These are phyloP conservation scores for Xerocomellus dryophilus DNA, from an alignment of 768 basidiomycete species.

Conservation along the genomic window DNA sequence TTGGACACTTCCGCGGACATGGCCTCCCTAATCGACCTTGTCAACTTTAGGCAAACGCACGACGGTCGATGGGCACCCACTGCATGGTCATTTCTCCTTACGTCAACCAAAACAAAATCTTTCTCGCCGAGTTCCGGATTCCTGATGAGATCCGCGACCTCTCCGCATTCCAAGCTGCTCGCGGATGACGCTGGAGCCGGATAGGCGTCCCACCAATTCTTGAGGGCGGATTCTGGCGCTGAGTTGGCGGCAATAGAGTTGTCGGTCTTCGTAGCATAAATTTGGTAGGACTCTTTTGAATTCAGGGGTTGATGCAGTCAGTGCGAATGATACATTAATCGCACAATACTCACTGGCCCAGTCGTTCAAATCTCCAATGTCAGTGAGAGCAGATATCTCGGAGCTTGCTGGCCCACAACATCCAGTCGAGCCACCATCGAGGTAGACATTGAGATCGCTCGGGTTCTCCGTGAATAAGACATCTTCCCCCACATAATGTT, in stretches of 20 bases:
- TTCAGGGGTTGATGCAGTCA: neutral
- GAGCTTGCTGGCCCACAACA: slow-evolving; percentile 2
- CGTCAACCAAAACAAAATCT: slow-evolving; percentile 47
- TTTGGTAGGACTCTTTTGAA: slow-evolving; percentile 44
- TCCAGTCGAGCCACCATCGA: slow-evolving; percentile 11
- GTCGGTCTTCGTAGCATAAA: slow-evolving; percentile 42
- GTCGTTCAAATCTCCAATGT: slow-evolving; percentile 39
- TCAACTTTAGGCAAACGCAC: neutral
- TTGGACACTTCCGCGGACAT: slow-evolving; percentile 50
- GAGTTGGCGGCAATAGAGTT: neutral
- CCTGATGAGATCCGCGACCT: slow-evolving; percentile 36
- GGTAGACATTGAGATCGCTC: slow-evolving; percentile 42
- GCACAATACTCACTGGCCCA: slow-evolving; percentile 39
- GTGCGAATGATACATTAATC: neutral
- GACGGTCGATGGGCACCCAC: slow-evolving; percentile 28
- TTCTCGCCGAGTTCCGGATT: slow-evolving; percentile 8
- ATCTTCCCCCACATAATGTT: slow-evolving; percentile 30
- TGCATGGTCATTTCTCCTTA: slow-evolving; percentile 44
- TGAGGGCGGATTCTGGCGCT: slow-evolving; percentile 25
- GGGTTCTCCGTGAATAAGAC: slow-evolving; percentile 38
- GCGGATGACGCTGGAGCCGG: slow-evolving; percentile 37
- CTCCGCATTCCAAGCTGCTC: slow-evolving; percentile 30
- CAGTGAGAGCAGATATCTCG: neutral
- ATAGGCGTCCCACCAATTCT: slow-evolving; percentile 55
- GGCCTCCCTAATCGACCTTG: slow-evolving; percentile 43